phyloP scores from a whole-genome alignment of 2,329 filamentous ascomycete species.

The Clarireedia hainanense region DNA sequence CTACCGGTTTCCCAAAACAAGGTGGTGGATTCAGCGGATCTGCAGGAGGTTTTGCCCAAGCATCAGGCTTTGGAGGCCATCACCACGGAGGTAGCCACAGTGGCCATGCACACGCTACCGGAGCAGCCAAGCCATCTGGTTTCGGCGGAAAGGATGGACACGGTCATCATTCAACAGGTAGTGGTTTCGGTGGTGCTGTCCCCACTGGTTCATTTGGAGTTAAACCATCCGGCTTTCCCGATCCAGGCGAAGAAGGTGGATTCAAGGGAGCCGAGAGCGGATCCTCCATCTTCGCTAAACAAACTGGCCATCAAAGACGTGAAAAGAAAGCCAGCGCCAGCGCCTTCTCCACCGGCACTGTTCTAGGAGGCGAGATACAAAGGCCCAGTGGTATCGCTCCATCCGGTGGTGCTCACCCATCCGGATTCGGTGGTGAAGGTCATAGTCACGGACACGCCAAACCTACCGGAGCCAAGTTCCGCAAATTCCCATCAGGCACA shows the following conservation, averaged over 20 bases:
- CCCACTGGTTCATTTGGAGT: background rate
- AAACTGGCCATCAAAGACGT: conserved; percentile 5
- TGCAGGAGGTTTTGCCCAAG: background rate
- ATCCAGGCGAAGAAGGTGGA: background rate
- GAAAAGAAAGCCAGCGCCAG: background rate
- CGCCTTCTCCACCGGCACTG: background rate
- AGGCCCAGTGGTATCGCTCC: background rate
- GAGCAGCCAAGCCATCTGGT: background rate
- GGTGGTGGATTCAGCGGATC: background rate
- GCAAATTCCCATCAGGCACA: background rate
- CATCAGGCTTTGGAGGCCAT: background rate
- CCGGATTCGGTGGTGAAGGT: background rate
- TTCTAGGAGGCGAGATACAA: background rate
- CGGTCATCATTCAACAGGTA: background rate
- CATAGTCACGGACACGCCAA: background rate
- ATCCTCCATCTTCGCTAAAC: background rate
- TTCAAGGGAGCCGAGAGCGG: background rate
- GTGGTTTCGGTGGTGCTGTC: background rate
- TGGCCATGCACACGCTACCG: background rate
- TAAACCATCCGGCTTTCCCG: background rate
- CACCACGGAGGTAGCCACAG: background rate
- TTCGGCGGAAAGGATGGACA: background rate
- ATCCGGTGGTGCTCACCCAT: background rate
- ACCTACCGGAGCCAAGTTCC: background rate
- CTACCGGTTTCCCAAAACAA: background rate